These are phyloP conservation scores for Xylaria sp. DNA, from an alignment of 2,329 filamentous ascomycete species.

Conservation along the genomic window DNA sequence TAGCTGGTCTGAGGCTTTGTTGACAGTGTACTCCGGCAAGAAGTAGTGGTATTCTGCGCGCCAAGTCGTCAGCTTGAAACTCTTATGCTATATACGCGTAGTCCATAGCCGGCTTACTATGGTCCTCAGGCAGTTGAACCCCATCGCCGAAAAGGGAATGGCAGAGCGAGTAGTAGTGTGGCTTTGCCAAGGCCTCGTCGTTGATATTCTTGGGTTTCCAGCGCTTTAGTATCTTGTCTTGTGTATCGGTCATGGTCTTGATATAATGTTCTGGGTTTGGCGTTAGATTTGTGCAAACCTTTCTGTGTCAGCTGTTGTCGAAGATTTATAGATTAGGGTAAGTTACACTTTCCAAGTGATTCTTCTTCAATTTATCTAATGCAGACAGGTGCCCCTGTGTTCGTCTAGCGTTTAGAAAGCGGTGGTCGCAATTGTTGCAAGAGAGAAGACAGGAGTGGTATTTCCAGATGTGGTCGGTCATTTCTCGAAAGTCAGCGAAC, in stretches of 20 bases:
- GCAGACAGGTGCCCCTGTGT: neutral
- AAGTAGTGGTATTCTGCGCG: conserved; percentile 15
- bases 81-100: neutral
- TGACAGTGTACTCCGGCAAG: conserved; percentile 4
- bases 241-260: conserved; percentile 18
- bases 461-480: conserved; percentile 30
- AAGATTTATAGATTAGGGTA: neutral
- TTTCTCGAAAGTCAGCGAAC: conserved; percentile 16
- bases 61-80: neutral
- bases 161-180: conserved; percentile 21
- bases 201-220: neutral
- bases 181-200: neutral
- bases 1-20: neutral
- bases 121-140: neutral
- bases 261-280: neutral
- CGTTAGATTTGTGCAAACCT: neutral
- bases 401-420: conserved; percentile 14
- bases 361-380: neutral
- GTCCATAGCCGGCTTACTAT: neutral
- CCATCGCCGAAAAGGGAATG: conserved; percentile 11
- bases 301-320: neutral
- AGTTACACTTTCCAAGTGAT: conserved; percentile 3
- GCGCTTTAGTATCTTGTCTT: conserved; percentile 1
- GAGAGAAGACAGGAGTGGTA: conserved; percentile 26
- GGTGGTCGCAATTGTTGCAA: conserved; percentile 17